Evolutionary conservation across 306 rosid species (phyloP), one percentile per base, ranked within the genome.

Genomic region (Inga oerstediana): DNA sequence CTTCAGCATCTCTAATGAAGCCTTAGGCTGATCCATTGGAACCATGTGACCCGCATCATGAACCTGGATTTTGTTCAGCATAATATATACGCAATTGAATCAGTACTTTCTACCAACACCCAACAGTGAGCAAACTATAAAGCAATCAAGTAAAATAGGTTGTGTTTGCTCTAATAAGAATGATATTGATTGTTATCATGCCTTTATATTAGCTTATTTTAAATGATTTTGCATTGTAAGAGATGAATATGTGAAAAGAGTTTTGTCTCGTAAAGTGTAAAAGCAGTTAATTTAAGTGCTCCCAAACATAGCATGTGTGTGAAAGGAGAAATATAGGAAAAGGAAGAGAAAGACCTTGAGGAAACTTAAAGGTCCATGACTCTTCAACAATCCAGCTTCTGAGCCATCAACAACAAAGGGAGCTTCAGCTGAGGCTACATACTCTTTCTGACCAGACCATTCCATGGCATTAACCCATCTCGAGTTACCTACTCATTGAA

Each of bases 1-100:
- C 81, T 81, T 89, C 93, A 96, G 86, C 99, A 96, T 96, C 92
- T 89, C 97, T 46, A 96, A 72, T 20, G 99, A 76, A 81, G 99
- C 98, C 92, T 91, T 89, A 19, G 99, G 99, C 83, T 96, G 99
- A 85, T 96, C 99, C 99, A 96, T 96, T 4, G 99, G 99, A 79
- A 96, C 99, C 99, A 96, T 91, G 88, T 96, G 99, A 80, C 99
- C 99, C 12, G 99, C 97, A 65, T 96, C 90, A 56, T 88, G 98
- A 61, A 96, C 99, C 99, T 96, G 93, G 76, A 73, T 75, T 78
- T 82, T 67, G 62, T 46, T 43, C 30, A 73, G 66, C 69, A 75
- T 41, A 76, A 72, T 72, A 45, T 67, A 41, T 39, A 39, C 6
- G 43, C 70, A 81, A 59, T 35, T 13, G 78, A 44, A 59, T 83